Percentiles rank a stretch among this genome's conserved stretches.
Conservation (phyloP, 2,329 filamentous ascomycete genomes). For the Colletotrichum sp. region DNA sequence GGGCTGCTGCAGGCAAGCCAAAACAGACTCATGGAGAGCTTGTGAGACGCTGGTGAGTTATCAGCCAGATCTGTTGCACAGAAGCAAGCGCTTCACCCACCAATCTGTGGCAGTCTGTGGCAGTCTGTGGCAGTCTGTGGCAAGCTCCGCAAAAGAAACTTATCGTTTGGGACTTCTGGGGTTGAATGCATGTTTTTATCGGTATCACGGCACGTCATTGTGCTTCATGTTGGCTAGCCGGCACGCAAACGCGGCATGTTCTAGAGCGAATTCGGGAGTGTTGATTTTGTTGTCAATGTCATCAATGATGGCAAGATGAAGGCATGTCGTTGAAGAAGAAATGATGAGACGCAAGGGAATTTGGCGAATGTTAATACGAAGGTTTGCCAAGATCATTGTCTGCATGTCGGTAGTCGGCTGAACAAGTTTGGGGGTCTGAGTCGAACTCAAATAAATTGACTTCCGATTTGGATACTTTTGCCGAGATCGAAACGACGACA, state of each 20-base stretch:
- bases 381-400: not conserved
- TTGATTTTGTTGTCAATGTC: not conserved
- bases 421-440: not conserved
- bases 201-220: not conserved
- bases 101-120: not conserved
- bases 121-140: not conserved
- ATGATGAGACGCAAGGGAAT: not conserved
- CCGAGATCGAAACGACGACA: not conserved
- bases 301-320: not conserved
- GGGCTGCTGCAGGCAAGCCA: not conserved
- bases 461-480: not conserved
- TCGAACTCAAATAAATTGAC: not conserved
- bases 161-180: not conserved
- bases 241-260: not conserved
- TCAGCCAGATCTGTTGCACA: not conserved
- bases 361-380: not conserved
- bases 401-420: not conserved
- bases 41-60: not conserved
- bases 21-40: conserved; percentile 2
- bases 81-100: not conserved
- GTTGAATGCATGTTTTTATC: not conserved
- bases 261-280: not conserved
- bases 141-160: not conserved
- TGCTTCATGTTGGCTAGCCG: not conserved
- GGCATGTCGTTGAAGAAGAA: not conserved